Base-by-base conservation (phyloP, 257 asterid genomes). In the Scutellaria barbata region DNA sequence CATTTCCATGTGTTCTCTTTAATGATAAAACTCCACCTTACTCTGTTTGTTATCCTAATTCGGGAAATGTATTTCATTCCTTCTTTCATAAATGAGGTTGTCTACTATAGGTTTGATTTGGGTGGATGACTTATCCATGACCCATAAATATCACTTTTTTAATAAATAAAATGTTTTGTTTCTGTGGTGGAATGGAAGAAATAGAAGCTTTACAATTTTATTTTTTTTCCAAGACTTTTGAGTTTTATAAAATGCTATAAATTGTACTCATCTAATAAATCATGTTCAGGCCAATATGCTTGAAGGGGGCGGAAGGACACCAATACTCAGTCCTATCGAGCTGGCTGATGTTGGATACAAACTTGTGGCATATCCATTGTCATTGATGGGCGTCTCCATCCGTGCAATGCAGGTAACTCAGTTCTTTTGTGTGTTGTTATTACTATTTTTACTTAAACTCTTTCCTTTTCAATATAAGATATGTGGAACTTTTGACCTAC, bases 291-390 rank as follows among this genome's bases (percentile, higher is more conserved):
- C 96, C 54, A 93, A 85, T 84, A 90, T 93, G 98, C 97, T 93
- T 62, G 98, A 93, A 85, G 98, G 98, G 69, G 98, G 98, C 37
- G 98, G 98, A 57, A 88, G 79, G 80, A 93, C 98, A 64, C 98
- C 98, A 52, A 88, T 93, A 78, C 80, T 86, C 42, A 86, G 84
- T 82, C 98, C 98, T 18, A 76, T 79, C 60, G 97, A 93, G 79
- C 88, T 93, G 54, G 88, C 86, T 80, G 96, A 90, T 81, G 71
- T 90, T 71, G 98, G 98, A 71, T 93, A 83, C 84, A 93, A 90
- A 87, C 59, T 93, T 8, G 98, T 93, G 78, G 98, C 84, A 55
- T 93, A 93, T 81, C 98, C 98, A 13, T 83, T 93, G 78, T 93
- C 96, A 35, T 85, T 90, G 77, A 43, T 93, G 79, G 97, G 95